These are phyloP conservation scores for Ricinus communis DNA, from an alignment of 345 rosid genomes.

Conservation along the genomic window DNA sequence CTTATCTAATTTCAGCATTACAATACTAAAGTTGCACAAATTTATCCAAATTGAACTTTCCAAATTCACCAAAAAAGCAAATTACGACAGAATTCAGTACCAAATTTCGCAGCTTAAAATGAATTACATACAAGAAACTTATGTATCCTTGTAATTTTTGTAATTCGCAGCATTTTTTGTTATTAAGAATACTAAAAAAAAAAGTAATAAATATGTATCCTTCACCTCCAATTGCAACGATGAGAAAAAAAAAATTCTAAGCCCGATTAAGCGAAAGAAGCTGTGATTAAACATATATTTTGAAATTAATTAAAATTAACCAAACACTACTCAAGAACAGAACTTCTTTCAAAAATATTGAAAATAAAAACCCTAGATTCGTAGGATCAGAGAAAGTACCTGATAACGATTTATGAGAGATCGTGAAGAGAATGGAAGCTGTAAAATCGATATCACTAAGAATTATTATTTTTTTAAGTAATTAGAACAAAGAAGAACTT, in stretches of 20 bases:
- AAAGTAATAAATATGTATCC: neutral
- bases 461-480: neutral
- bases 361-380: neutral
- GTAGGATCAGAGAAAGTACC: neutral
- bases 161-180: too few relatives aligned
- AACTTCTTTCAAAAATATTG: too few relatives aligned
- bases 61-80: neutral
- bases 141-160: neutral
- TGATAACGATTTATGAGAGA: neutral
- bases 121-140: too few relatives aligned
- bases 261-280: neutral
- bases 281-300: neutral
- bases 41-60: neutral
- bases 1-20: neutral
- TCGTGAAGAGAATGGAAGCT: neutral
- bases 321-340: neutral
- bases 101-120: neutral
- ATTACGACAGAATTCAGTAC: neutral
- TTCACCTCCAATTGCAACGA: conserved; percentile 2
- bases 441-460: neutral
- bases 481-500: neutral
- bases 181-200: neutral
- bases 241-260: neutral
- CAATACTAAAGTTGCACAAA: neutral
- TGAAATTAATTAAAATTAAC: neutral